Base-by-base conservation (phyloP, 176 grass and related monocot genomes). In the Ananas comosus region DNA sequence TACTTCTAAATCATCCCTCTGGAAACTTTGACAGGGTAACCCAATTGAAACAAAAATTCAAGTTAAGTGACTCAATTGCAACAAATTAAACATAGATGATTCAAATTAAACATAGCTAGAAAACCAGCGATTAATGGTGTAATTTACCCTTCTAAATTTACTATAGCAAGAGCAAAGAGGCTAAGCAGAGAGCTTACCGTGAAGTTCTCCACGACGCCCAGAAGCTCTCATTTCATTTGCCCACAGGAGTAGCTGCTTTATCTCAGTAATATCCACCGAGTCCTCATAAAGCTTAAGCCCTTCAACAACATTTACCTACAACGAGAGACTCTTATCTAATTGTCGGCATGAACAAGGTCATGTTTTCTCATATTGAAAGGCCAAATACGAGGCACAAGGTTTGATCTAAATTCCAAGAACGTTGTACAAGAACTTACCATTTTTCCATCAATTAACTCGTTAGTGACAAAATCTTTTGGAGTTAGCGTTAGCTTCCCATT, bases 201-300 rank as follows among this genome's bases (percentile, higher is more conserved):
- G 74, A 70, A 91, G 75, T 12, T 80, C 87, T 68, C 78, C 82
- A 64, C 75, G 80, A 17, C 16, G 75, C 53, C 50, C 83, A 81
- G 84, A 73, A 84, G 82, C 69, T 81, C 84, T 99, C 64, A 79
- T 88, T 83, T 86, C 89, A 80, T 99, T 90, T 53, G 83, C 70
- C 69, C 88, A 88, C 49, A 80, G 83, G 80, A 91, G 33, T 71
- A 99, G 86, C 53, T 82, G 76, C 63, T 75, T 75, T 76, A 79
- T 74, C 57, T 99, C 84, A 5, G 1, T 64, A 24, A 49, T 68
- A 73, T 86, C 83, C 51, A 99, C 73, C 59, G 90, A 79, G 9
- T 83, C 89, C 68, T 93, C 89, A 77, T 90, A 99, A 33, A 99
- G 70, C 65, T 93, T 99, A 53, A 99, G 89, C 33, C 94, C 94